Conservation (phyloP, 148 eudicot species). For the Suaeda aralocaspica region DNA sequence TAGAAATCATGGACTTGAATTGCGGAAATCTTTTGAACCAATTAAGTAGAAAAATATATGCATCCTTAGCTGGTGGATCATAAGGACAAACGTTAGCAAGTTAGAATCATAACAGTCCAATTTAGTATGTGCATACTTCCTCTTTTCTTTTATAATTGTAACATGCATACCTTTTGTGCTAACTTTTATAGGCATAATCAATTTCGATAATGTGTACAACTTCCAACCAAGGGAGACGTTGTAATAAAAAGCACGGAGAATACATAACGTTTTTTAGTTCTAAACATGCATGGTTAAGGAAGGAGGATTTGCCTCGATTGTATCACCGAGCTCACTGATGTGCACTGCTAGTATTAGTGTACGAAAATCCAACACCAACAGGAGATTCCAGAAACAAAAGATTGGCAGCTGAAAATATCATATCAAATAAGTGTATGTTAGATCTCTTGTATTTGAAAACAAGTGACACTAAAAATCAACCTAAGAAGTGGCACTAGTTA, state of each 20-base stretch:
- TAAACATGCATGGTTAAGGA: background rate
- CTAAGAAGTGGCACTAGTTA: too few relatives aligned
- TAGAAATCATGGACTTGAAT: constrained; percentile 68
- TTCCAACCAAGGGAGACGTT: too few relatives aligned
- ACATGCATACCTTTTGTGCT: too few relatives aligned
- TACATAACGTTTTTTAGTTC: background rate
- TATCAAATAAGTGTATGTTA: background rate
- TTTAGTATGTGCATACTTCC: too few relatives aligned
- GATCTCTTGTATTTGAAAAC: too few relatives aligned
- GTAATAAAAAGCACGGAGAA: background rate
- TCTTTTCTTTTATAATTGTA: too few relatives aligned
- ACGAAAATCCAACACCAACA: constrained; percentile 85
- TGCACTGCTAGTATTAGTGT: constrained; percentile 69
- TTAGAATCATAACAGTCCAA: background rate
- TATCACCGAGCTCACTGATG: constrained; percentile 61
- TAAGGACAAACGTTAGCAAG: background rate
- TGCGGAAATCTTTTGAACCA: constrained; percentile 91
- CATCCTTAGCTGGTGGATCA: constrained; percentile 57
- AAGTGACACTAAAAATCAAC: too few relatives aligned
- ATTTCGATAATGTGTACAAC: too few relatives aligned
- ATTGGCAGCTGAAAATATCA: constrained; percentile 52
- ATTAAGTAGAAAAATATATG: constrained; percentile 55
- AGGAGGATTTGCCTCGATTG: constrained; percentile 38
- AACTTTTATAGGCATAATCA: too few relatives aligned
- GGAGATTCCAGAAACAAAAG: constrained; percentile 78